phyloP scores from a whole-genome alignment of 2,329 filamentous ascomycete genomes.

The Colletotrichum sp. region DNA sequence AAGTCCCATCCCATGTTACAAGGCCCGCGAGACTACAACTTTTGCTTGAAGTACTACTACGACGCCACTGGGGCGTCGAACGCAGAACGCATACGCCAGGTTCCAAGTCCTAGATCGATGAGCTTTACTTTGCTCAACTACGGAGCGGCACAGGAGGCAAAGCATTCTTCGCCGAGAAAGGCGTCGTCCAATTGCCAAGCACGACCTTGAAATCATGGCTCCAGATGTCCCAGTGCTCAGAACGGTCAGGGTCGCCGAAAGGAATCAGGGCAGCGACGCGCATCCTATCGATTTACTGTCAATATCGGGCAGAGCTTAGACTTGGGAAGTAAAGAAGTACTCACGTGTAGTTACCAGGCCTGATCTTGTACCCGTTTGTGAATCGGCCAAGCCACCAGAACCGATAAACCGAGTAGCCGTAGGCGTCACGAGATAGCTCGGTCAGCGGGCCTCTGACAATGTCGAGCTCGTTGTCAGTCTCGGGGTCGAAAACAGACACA shows the following conservation, averaged over 20 bases:
- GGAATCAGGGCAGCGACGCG: conserved; percentile 15
- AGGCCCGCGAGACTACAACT: not conserved
- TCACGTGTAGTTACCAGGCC: conserved; percentile 17
- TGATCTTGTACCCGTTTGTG: conserved; percentile 4
- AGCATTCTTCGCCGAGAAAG: not conserved
- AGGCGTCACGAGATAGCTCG: not conserved
- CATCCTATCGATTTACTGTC: not conserved
- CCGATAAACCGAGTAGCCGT: not conserved
- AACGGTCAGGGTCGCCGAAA: conserved; percentile 2
- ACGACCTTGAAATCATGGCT: not conserved
- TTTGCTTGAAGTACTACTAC: not conserved
- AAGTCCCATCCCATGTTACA: not conserved
- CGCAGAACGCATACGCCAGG: fast-evolving
- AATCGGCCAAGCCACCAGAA: conserved; percentile 15
- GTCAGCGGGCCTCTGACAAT: not conserved
- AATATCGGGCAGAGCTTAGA: not conserved
- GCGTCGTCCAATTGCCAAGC: not conserved
- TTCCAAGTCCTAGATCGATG: fast-evolving
- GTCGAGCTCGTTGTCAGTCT: conserved; percentile 3
- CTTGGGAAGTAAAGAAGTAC: fast-evolving
- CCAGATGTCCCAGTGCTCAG: conserved; percentile 13
- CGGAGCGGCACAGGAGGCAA: not conserved
- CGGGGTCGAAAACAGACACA: not conserved
- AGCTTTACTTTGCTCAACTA: not conserved
- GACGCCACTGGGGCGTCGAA: not conserved